Conservation (phyloP, 2,329 filamentous ascomycete genomes). For the Endoconidiophora laricicola region DNA sequence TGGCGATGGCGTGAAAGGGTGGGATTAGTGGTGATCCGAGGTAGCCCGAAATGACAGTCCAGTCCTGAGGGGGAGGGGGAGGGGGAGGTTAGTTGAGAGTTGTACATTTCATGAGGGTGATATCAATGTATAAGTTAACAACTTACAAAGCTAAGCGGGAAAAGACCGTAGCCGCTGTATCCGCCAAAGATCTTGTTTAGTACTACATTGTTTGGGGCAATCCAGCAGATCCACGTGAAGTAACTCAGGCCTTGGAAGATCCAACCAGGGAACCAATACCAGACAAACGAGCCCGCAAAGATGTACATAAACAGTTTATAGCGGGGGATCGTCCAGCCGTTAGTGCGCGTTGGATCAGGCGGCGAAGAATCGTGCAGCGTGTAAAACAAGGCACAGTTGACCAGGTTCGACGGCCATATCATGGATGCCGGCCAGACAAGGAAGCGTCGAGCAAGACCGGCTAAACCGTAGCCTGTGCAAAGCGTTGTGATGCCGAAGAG, state of each 20-base stretch:
- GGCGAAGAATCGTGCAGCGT: conserved; percentile 44
- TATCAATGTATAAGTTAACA: neutral
- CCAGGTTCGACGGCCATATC: conserved; percentile 45
- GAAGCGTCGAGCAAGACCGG: conserved; percentile 41
- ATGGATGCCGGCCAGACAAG: conserved; percentile 45
- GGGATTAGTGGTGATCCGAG: conserved; percentile 40
- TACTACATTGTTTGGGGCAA: conserved; percentile 40
- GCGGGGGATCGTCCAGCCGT: conserved; percentile 42
- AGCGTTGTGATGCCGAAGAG: conserved; percentile 44
- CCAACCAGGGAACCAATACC: conserved; percentile 47
- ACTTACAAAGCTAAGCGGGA: conserved; percentile 40
- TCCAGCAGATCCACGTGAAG: conserved; percentile 46
- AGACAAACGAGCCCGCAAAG: conserved; percentile 32
- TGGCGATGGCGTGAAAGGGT: conserved; percentile 43
- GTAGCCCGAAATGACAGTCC: conserved; percentile 43
- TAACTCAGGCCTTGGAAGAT: conserved; percentile 45
- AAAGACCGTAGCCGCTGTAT: conserved; percentile 40
- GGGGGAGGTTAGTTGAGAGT: neutral
- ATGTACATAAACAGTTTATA: conserved; percentile 41
- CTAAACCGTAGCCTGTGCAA: conserved; percentile 46
- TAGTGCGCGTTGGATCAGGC: conserved; percentile 32
- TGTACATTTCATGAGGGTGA: neutral
- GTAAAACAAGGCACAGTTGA: conserved; percentile 46
- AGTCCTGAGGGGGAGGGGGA: conserved; percentile 25
- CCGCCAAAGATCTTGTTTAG: conserved; percentile 52